Conservation (phyloP, 805 yeast genomes). For the Dipodascus albidus region DNA sequence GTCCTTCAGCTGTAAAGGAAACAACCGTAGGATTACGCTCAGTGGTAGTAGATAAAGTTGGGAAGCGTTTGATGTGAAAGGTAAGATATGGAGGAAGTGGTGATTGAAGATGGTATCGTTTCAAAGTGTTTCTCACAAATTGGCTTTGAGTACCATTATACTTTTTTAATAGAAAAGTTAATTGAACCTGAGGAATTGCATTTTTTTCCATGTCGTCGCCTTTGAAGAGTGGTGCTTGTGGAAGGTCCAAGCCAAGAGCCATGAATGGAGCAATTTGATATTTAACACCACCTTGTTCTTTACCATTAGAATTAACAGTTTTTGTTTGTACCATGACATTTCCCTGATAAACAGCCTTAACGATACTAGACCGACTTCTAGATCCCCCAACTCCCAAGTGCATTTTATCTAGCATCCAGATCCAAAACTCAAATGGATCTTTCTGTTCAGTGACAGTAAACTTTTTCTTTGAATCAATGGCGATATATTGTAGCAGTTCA, state of each 20-base stretch:
- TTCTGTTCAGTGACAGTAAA: constrained; percentile 30
- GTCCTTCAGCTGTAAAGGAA: constrained; percentile 36
- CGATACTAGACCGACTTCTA: constrained; percentile 17
- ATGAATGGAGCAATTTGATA: constrained; percentile 30
- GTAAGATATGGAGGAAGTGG: constrained; percentile 42
- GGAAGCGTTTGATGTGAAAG: constrained; percentile 46
- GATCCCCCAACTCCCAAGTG: constrained; percentile 25
- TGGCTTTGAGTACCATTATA: constrained; percentile 24
- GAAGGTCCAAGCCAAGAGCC: constrained; percentile 48
- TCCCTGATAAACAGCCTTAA: constrained; percentile 42
- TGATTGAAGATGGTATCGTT: constrained; percentile 25
- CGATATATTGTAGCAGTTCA: constrained; percentile 43
- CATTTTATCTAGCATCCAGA: constrained; percentile 48
- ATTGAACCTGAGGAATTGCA: constrained; percentile 40
- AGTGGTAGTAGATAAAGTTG: constrained; percentile 24
- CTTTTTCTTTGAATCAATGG: constrained; percentile 32
- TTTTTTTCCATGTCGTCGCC: constrained; percentile 32
- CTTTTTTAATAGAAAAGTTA: constrained; percentile 33
- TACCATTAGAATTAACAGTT: constrained; percentile 18
- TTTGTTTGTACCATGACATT: constrained; percentile 29
- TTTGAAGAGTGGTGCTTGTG: constrained; percentile 44
- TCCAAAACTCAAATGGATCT: constrained; percentile 46
- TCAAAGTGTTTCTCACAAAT: constrained; percentile 27
- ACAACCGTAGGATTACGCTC: constrained; percentile 51
- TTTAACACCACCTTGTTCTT: constrained; percentile 15